phyloP scores from a whole-genome alignment of 1,139 yeast species.

The Keqinozyma sinolaborantium region DNA sequence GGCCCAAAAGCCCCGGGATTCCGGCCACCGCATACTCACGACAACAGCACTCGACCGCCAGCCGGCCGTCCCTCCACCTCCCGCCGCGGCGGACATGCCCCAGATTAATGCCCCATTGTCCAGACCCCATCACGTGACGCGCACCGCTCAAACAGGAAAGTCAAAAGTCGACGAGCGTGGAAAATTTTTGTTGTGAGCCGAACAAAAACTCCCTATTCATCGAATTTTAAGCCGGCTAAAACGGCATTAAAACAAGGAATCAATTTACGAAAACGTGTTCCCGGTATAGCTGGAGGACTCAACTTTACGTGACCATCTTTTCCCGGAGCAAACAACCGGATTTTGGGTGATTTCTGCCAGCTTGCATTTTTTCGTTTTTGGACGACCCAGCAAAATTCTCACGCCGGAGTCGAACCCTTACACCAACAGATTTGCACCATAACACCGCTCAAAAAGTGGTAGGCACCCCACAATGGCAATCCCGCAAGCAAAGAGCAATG shows the following conservation, averaged over 20 bases:
- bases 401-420: neutral
- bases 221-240: neutral
- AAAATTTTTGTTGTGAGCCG: neutral
- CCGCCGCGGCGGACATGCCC: no score
- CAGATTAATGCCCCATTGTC: no score
- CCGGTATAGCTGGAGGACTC: neutral
- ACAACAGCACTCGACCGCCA: no score
- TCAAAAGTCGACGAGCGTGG: neutral
- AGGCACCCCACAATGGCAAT: conserved; percentile 19
- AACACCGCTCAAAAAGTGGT: neutral
- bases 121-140: neutral
- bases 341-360: neutral
- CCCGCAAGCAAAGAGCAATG: conserved; percentile 28
- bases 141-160: neutral
- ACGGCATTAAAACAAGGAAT: neutral
- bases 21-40: no score
- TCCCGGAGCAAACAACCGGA: neutral
- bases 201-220: neutral
- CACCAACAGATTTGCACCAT: neutral
- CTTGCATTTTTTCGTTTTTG: neutral
- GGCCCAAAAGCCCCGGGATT: no score
- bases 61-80: no score
- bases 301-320: neutral
- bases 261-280: neutral
- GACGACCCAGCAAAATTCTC: neutral